phyloP scores from a whole-genome alignment of 768 basidiomycete species.

The Kwoniella heveanensis region DNA sequence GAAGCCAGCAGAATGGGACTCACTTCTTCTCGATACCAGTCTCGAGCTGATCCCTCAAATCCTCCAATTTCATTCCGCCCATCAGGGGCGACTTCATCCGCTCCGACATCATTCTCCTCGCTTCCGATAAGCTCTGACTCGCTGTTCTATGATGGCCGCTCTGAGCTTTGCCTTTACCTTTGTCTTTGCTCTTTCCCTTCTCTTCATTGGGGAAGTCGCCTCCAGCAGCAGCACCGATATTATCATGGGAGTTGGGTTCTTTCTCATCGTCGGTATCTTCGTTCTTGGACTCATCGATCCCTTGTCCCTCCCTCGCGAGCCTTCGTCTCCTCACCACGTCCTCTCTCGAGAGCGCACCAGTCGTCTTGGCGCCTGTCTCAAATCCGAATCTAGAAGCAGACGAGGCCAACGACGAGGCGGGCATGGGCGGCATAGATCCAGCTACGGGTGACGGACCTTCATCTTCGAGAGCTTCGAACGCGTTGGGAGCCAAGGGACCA shows the following conservation, averaged over 20 bases:
- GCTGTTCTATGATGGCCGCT: constrained; percentile 1
- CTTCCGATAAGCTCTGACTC: constrained; percentile 12
- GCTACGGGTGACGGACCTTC: constrained; percentile 2
- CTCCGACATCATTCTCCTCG: constrained; percentile 31
- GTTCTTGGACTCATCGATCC: constrained; percentile 14
- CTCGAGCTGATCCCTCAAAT: constrained; percentile 39
- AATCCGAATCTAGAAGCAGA: too few species aligned
- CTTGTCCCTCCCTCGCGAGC: constrained; percentile 9
- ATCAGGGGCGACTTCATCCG: constrained; percentile 40
- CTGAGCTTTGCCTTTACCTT: neutral
- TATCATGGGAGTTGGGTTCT: constrained; percentile 4
- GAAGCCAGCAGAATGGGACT: constrained; percentile 19
- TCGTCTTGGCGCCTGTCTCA: neutral
- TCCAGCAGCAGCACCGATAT: neutral
- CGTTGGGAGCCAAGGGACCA: constrained; percentile 20
- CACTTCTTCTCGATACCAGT: constrained; percentile 50
- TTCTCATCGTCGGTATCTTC: constrained; percentile 1
- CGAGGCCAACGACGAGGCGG: neutral
- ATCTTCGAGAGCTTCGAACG: constrained; percentile 12
- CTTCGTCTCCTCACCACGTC: constrained; percentile 11
- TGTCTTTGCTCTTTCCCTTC: neutral
- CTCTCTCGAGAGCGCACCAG: neutral
- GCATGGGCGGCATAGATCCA: constrained; percentile 1
- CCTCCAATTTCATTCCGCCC: constrained; percentile 35
- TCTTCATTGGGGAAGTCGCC: neutral